phyloP scores from a whole-genome alignment of 2,329 filamentous ascomycete genomes.

The Dothiorella sarmentorum region DNA sequence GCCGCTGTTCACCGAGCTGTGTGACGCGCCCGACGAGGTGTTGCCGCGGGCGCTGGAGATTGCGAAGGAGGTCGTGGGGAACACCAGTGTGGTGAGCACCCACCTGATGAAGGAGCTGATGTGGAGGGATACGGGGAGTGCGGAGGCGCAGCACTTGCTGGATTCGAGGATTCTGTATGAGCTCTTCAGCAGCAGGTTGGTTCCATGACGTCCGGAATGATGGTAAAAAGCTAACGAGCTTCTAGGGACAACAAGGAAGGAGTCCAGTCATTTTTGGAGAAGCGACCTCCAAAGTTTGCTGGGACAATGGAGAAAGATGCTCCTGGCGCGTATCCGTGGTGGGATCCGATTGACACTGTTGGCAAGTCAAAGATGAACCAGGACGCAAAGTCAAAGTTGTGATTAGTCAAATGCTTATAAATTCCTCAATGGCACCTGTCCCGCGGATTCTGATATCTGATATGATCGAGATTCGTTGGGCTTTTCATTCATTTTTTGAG shows the following conservation, averaged over 20 bases:
- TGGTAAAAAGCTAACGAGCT: slow-evolving; percentile 15
- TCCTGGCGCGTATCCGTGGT: slow-evolving; percentile 65
- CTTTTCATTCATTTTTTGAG: slow-evolving; percentile 43
- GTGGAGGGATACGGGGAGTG: slow-evolving; percentile 55
- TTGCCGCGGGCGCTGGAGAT: slow-evolving; percentile 63
- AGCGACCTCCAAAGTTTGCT: slow-evolving; percentile 60
- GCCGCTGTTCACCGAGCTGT: slow-evolving; percentile 64
- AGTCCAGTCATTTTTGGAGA: slow-evolving; percentile 66
- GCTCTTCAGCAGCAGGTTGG: slow-evolving; percentile 50
- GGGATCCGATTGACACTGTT: slow-evolving; percentile 53
- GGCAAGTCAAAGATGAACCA: slow-evolving; percentile 36
- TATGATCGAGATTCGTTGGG: slow-evolving; percentile 24
- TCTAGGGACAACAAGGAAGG: slow-evolving; percentile 63
- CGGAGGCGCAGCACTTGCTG: slow-evolving; percentile 68
- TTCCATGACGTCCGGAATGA: slow-evolving; percentile 12
- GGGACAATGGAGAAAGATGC: slow-evolving; percentile 59
- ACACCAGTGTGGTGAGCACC: slow-evolving; percentile 62
- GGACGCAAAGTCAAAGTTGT: slow-evolving; percentile 2
- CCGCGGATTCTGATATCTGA: background rate
- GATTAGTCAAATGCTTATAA: background rate
- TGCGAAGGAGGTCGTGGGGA: slow-evolving; percentile 63
- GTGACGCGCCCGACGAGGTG: slow-evolving; percentile 57
- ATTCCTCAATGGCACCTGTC: background rate
- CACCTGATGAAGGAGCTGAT: slow-evolving; percentile 70
- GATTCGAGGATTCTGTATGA: slow-evolving; percentile 64